Conservation (phyloP, 257 asterid genomes). For the Vinca minor region DNA sequence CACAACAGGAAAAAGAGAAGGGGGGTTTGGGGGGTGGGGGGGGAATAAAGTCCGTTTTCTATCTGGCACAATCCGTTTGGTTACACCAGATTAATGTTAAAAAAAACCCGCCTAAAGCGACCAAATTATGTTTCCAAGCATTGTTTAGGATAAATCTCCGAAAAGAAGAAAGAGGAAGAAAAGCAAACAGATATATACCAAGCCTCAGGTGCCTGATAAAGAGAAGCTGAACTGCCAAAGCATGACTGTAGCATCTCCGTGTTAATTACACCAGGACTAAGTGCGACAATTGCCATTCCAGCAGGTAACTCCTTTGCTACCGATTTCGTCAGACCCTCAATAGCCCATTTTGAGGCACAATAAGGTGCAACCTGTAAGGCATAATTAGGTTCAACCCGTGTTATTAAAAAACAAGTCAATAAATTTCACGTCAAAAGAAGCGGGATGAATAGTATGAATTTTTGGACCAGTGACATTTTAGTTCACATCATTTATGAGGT, state of each 20-base stretch:
- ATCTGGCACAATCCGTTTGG: not conserved
- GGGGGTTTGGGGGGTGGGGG: no score
- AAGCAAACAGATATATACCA: conserved; percentile 37
- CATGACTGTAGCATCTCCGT: conserved; percentile 94
- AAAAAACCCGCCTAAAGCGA: not conserved
- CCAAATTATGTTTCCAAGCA: not conserved
- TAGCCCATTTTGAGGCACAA: conserved; percentile 98
- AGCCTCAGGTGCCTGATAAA: conserved; percentile 76
- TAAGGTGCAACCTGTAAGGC: conserved; percentile 84
- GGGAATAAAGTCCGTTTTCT: not conserved
- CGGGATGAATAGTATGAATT: not conserved
- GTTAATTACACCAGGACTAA: conserved; percentile 86
- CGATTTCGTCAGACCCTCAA: conserved; percentile 81
- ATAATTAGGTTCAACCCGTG: conserved; percentile 14
- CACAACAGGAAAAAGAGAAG: no score
- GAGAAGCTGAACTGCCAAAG: conserved; percentile 77
- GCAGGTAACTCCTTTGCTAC: conserved; percentile 87
- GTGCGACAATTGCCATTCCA: conserved; percentile 76
- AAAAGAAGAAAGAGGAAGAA: conserved; percentile 10
- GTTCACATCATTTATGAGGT: not conserved
- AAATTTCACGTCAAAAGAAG: not conserved
- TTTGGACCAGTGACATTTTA: not conserved
- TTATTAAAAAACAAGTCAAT: not conserved
- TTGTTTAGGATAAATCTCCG: not conserved
- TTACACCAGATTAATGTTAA: not conserved